Base-by-base conservation (phyloP, 1,284 basidiomycete species). In the Phylloboletellus chloephorus region DNA sequence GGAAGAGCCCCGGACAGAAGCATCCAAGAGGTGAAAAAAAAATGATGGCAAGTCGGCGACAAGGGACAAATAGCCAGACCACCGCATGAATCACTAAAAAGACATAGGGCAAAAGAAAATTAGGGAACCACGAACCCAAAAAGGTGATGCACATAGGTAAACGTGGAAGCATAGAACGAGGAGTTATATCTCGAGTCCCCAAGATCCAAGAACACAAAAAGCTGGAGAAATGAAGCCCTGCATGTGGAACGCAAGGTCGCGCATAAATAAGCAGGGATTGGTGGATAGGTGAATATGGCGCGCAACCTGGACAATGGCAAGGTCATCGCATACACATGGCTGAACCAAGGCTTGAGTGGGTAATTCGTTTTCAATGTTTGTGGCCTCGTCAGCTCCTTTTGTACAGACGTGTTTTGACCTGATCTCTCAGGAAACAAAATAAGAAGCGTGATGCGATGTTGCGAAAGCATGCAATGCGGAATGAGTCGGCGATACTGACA, bases 131-230 rank as follows among this genome's bases (percentile, higher is more conserved):
- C 34, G 38, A 58, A 58, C 53, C 47, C 47, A 41, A 42, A 57
- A 49, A 55, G 57, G 44, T 44, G 39, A 37, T 44, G 20, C 50
- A 53, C 41, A 41, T 48, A 44, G 31, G 42, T 39, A 35, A 31
- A 24, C 42, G 46, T 32, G 39, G 50, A 52, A 56, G 48, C 51
- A 52, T 52, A 39, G 43, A 51, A 47, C 43, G 46, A 43, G 32
- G 26, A 43, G 36, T 19, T 53, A 57, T 62, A 58, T 47, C 51
- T 61, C 54, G 54, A 37, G 39, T 63, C 66, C 64, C 67, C 61
- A 68, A 60, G 62, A 70, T 64, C 65, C 68, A 70, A 70, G 60
- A 71, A 64, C 62, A 67, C 61, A 67, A 51, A 52, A 51, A 54
- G 42, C 48, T 37, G 52, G 35, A 53, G 46, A 59, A 56, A 66